A percentile compares a stretch with the other conserved stretches of the same genome.
phyloP scores from a whole-genome alignment of 2,329 filamentous ascomycete genomes.

The Rhynchosporium graminicola region DNA sequence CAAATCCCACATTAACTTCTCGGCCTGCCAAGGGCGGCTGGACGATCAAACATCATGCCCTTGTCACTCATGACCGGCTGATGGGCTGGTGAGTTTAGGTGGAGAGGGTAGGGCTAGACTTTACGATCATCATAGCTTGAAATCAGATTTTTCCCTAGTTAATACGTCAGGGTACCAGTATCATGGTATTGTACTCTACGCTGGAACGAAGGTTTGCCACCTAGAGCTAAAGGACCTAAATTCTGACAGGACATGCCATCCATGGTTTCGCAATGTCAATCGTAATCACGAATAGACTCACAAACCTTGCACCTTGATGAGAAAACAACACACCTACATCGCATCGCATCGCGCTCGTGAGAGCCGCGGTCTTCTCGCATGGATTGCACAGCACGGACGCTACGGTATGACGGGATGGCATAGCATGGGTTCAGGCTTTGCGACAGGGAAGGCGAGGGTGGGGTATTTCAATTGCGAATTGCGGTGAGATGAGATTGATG shows the following conservation, averaged over 20 bases:
- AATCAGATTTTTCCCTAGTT: background rate
- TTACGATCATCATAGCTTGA: background rate
- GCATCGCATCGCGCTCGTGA: background rate
- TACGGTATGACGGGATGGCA: background rate
- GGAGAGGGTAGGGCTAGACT: background rate
- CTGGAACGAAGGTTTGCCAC: background rate
- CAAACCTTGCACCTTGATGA: too few relatives aligned
- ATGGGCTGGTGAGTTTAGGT: background rate
- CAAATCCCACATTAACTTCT: background rate
- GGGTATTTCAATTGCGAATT: conserved; percentile 15
- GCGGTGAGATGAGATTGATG: background rate
- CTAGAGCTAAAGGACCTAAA: too few relatives aligned
- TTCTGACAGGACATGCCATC: too few relatives aligned
- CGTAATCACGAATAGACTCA: too few relatives aligned
- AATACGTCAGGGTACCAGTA: too few relatives aligned
- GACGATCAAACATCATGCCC: conserved; percentile 15
- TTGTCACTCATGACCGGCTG: conserved; percentile 6
- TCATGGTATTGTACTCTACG: background rate
- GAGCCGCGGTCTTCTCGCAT: conserved; percentile 17
- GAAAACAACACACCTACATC: too few relatives aligned
- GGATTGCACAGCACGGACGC: background rate
- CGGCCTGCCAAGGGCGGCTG: conserved; percentile 9
- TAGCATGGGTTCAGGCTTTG: background rate
- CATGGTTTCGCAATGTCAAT: too few relatives aligned
- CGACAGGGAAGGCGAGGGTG: background rate